phyloP scores from a whole-genome alignment of 164 flowering plant species.

The Tetracentron sinense region DNA sequence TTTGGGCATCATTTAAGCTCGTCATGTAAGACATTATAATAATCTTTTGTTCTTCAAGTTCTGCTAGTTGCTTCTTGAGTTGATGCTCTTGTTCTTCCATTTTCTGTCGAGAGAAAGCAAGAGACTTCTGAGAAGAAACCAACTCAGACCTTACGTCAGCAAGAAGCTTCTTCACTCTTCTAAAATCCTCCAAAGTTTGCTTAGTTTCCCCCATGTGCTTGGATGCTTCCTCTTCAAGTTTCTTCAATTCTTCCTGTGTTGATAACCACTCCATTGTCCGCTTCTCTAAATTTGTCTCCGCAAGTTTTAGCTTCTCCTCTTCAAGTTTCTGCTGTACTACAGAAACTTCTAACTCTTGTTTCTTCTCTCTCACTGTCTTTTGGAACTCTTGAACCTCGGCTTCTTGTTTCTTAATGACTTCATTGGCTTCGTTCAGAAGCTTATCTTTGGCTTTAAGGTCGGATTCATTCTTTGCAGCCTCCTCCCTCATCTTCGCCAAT shows the following conservation, averaged over 20 bases:
- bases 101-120: conserved; percentile 52
- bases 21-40: conserved; percentile 41
- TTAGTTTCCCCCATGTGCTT: conserved; percentile 36
- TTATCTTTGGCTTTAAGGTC: conserved; percentile 46
- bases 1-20: conserved; percentile 55
- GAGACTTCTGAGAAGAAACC: conserved; percentile 61
- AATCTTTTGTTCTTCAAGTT: conserved; percentile 56
- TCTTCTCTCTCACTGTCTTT: conserved; percentile 41
- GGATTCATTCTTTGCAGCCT: conserved; percentile 30
- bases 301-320: conserved; percentile 51
- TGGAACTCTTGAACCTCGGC: conserved; percentile 51
- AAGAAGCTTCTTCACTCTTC: conserved; percentile 65
- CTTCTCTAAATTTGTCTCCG: conserved; percentile 60
- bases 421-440: conserved; percentile 56
- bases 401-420: conserved; percentile 57
- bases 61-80: conserved; percentile 50
- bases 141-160: conserved; percentile 69
- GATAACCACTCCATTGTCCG: conserved; percentile 61
- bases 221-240: conserved; percentile 41
- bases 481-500: conserved; percentile 45
- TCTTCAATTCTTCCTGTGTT: conserved; percentile 55
- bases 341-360: conserved; percentile 46
- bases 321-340: conserved; percentile 35
- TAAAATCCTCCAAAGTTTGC: conserved; percentile 49
- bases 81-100: conserved; percentile 62